These are phyloP conservation scores for Fusarium hostae DNA, from an alignment of 2,329 filamentous ascomycete species.

Conservation along the genomic window DNA sequence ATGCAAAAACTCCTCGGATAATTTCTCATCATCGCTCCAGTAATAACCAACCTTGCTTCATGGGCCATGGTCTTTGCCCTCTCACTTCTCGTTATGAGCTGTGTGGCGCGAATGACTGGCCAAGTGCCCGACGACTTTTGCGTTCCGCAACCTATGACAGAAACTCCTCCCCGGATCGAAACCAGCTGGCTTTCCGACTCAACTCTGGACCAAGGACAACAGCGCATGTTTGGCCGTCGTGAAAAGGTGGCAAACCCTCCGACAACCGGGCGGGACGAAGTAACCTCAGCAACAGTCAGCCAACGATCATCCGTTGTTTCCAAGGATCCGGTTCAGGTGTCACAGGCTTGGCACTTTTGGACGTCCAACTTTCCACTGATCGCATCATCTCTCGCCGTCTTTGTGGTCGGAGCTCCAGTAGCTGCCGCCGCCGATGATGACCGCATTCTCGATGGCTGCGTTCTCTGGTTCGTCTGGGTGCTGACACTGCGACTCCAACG, in stretches of 20 bases:
- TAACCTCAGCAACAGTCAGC: not conserved
- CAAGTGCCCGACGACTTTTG: constrained; percentile 16
- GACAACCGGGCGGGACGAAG: not conserved
- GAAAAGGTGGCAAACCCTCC: constrained; percentile 9
- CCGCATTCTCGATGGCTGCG: constrained; percentile 57
- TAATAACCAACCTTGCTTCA: constrained; percentile 50
- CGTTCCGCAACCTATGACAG: not conserved
- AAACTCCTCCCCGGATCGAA: constrained; percentile 20
- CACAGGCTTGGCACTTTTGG: constrained; percentile 18
- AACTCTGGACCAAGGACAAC: constrained; percentile 17
- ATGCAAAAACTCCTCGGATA: rapidly evolving
- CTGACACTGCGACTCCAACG: constrained; percentile 53
- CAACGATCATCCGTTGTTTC: constrained; percentile 17
- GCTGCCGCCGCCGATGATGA: constrained; percentile 49
- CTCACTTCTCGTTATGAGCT: constrained; percentile 36
- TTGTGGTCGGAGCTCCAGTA: constrained; percentile 56
- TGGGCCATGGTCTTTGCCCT: constrained; percentile 50
- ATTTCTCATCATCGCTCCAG: constrained; percentile 40
- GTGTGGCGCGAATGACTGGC: constrained; percentile 5
- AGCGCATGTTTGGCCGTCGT: not conserved
- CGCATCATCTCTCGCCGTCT: constrained; percentile 46
- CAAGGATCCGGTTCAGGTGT: not conserved
- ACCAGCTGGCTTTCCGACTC: constrained; percentile 39
- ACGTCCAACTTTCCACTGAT: constrained; percentile 46
- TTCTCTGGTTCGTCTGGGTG: constrained; percentile 63